Evolutionary conservation across 441 rosid species (phyloP).

Genomic region (Manihot esculenta): DNA sequence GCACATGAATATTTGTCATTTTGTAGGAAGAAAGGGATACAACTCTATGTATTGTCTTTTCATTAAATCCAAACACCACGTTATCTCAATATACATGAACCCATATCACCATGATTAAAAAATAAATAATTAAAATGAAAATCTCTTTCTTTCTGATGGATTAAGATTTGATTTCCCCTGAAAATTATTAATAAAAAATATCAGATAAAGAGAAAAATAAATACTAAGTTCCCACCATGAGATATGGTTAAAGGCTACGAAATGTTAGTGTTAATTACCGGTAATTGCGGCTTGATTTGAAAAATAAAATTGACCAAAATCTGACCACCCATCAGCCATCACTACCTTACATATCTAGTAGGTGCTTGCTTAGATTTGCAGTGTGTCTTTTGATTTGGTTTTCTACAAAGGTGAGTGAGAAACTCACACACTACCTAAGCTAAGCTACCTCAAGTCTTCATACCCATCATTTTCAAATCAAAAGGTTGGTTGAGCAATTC

Average conservation of each 20-base stretch:
- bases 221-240: neutral
- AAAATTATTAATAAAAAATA: too few species aligned
- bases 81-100: neutral
- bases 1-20: conserved; percentile 12
- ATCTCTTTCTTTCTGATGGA: too few species aligned
- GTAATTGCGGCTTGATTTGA: conserved; percentile 14
- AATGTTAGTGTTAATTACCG: too few species aligned
- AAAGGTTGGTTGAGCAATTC: neutral
- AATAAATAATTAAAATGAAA: too few species aligned
- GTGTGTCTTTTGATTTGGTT: neutral
- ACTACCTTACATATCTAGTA: too few species aligned
- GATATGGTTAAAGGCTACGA: neutral
- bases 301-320: too few species aligned
- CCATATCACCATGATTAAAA: too few species aligned
- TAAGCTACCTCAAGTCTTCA: too few species aligned
- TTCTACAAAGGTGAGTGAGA: too few species aligned
- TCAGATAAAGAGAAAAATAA: neutral
- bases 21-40: neutral
- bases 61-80: neutral
- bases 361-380: neutral
- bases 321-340: neutral
- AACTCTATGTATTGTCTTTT: neutral
- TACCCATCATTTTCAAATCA: neutral
- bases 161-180: too few species aligned
- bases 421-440: too few species aligned